phyloP scores from a whole-genome alignment of 2,329 filamentous ascomycete genomes.

The Paracorniculantispora psalliotae region DNA sequence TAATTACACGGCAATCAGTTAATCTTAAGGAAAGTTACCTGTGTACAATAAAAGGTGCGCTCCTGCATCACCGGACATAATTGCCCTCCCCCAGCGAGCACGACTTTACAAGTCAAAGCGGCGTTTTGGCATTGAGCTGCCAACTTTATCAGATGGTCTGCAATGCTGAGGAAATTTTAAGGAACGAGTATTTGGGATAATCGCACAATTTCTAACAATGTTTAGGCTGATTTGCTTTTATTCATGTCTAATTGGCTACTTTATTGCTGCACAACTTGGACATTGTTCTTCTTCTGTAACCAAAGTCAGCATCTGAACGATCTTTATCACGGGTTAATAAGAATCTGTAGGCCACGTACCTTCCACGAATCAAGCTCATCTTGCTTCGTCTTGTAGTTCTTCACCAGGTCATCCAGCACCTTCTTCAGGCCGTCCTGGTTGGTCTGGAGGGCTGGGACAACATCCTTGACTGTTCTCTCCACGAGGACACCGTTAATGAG shows the following conservation, averaged over 20 bases:
- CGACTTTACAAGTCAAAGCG: not conserved
- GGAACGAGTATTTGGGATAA: not conserved
- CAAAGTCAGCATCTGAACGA: constrained; percentile 16
- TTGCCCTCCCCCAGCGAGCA: not conserved
- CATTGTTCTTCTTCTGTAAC: constrained; percentile 81
- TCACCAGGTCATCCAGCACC: constrained; percentile 88
- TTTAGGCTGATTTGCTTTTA: constrained; percentile 18
- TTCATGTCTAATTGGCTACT: constrained; percentile 18
- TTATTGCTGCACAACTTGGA: constrained; percentile 78
- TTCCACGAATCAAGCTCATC: constrained; percentile 98
- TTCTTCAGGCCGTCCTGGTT: constrained; percentile 93
- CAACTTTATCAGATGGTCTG: not conserved
- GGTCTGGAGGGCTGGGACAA: constrained; percentile 83
- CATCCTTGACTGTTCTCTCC: constrained; percentile 88
- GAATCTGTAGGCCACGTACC: constrained; percentile 44
- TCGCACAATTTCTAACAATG: not conserved
- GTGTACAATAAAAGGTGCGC: not conserved
- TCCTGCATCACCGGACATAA: not conserved
- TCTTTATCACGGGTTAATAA: no score
- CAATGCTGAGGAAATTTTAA: not conserved
- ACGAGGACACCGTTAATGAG: constrained; percentile 97
- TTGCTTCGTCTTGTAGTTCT: constrained; percentile 94
- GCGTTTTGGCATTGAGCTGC: not conserved
- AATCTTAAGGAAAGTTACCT: not conserved
- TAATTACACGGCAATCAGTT: not conserved